phyloP scores from a whole-genome alignment of 805 yeast genomes.

The Deakozyma indianensis region DNA sequence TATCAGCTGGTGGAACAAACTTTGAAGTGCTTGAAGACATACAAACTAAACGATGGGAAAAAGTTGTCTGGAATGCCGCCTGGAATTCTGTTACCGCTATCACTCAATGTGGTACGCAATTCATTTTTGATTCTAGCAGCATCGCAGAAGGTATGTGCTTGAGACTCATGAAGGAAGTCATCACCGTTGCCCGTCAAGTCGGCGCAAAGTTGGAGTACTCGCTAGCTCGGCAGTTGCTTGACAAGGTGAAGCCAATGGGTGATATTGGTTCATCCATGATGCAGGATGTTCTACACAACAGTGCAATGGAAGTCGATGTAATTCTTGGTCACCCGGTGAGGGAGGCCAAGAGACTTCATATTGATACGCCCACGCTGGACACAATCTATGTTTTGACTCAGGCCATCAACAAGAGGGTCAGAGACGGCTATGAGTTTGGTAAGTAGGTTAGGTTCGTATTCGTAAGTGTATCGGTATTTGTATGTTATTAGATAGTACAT shows the following conservation, averaged over 20 bases:
- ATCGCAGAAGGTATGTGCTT: conserved; percentile 25
- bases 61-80: conserved; percentile 56
- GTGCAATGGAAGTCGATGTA: conserved; percentile 58
- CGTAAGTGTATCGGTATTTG: neutral
- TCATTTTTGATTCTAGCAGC: conserved; percentile 30
- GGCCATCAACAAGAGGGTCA: neutral
- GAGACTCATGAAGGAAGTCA: conserved; percentile 58
- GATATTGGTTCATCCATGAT: conserved; percentile 55
- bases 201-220: conserved; percentile 40
- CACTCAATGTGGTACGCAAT: conserved; percentile 43
- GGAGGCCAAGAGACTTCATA: conserved; percentile 33
- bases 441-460: neutral
- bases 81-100: conserved; percentile 50
- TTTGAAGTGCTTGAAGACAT: conserved; percentile 32
- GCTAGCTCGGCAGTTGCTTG: conserved; percentile 35
- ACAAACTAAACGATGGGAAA: conserved; percentile 44
- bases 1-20: conserved; percentile 28
- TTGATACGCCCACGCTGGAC: conserved; percentile 44
- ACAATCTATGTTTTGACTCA: conserved; percentile 36
- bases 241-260: conserved; percentile 37
- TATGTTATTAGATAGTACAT: neutral
- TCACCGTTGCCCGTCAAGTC: conserved; percentile 51
- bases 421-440: neutral
- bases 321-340: conserved; percentile 52
- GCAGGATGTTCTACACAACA: conserved; percentile 50